These are phyloP conservation scores for Lactifluus rugatus DNA, from an alignment of 768 basidiomycete genomes.

Conservation along the genomic window DNA sequence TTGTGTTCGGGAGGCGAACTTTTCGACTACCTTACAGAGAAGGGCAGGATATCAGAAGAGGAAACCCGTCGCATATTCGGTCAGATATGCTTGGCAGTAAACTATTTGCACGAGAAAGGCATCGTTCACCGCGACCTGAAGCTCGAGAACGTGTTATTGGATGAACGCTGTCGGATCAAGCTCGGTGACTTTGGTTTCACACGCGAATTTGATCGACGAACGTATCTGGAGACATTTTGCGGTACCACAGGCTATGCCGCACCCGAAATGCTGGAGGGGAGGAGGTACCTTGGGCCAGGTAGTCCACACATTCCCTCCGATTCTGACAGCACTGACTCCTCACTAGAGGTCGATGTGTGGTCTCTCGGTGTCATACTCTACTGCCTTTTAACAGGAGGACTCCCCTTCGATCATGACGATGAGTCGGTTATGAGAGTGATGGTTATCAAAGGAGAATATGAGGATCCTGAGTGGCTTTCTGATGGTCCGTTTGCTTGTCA, in stretches of 20 bases:
- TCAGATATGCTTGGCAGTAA: conserved; percentile 89
- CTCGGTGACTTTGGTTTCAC: conserved; percentile 95
- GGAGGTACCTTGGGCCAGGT: conserved; percentile 88
- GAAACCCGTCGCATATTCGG: conserved; percentile 88
- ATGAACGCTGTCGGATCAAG: conserved; percentile 86
- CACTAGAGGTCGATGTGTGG: conserved; percentile 88
- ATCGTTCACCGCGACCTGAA: conserved; percentile 97
- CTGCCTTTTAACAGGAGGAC: conserved; percentile 68
- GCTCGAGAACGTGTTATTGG: conserved; percentile 87
- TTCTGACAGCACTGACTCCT: neutral
- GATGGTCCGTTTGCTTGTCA: conserved; percentile 42
- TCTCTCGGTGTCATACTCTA: conserved; percentile 90
- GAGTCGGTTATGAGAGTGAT: conserved; percentile 48
- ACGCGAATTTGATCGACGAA: conserved; percentile 73
- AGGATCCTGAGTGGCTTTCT: conserved; percentile 89
- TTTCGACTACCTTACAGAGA: conserved; percentile 96
- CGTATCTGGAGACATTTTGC: conserved; percentile 85
- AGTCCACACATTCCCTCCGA: neutral
- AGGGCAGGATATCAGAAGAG: conserved; percentile 74
- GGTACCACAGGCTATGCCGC: conserved; percentile 92
- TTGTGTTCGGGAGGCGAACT: conserved; percentile 95
- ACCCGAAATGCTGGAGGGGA: conserved; percentile 83
- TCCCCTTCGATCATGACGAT: conserved; percentile 42
- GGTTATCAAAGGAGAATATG: conserved; percentile 79
- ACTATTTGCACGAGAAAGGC: conserved; percentile 83